Percentiles rank a stretch among this genome's conserved stretches.
Evolutionary conservation across 78 protist species (phyloP).

Genomic region (Dictyostelium intermedium): DNA sequence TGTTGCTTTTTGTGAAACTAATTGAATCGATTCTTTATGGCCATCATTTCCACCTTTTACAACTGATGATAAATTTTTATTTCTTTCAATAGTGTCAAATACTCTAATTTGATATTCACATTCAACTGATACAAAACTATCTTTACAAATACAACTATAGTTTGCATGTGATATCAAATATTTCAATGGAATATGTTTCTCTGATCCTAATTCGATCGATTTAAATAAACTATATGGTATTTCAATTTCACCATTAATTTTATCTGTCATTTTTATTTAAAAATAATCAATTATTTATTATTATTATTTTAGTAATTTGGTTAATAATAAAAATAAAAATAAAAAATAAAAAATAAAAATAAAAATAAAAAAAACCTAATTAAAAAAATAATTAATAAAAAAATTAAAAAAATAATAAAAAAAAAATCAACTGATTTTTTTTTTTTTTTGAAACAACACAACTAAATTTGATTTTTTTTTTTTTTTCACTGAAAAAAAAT

Average conservation of each 20-base stretch:
- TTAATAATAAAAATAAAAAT: too few relatives aligned
- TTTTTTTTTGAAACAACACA: neutral
- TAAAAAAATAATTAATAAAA: neutral
- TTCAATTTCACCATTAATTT: neutral
- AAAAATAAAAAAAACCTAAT: too few relatives aligned
- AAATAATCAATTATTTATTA: neutral
- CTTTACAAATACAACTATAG: neutral
- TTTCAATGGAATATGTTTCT: neutral
- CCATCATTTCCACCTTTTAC: neutral
- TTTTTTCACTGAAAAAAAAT: neutral
- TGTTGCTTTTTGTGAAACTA: slow-evolving; percentile 42
- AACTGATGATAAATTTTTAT: neutral
- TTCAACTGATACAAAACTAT: neutral
- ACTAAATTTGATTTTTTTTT: too few relatives aligned
- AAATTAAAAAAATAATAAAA: neutral
- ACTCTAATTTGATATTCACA: slow-evolving; percentile 39
- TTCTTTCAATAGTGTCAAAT: neutral
- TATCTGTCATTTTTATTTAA: slow-evolving; percentile 1
- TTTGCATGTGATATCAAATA: slow-evolving; percentile 20
- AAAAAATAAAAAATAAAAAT: too few relatives aligned
- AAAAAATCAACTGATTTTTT: too few relatives aligned
- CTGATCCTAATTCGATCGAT: neutral
- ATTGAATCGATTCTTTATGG: slow-evolving; percentile 9
- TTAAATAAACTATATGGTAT: slow-evolving; percentile 40
- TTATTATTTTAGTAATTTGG: too few relatives aligned